phyloP scores from a whole-genome alignment of 1,284 basidiomycete genomes.

The Apiotrichum mycotoxinovorans region DNA sequence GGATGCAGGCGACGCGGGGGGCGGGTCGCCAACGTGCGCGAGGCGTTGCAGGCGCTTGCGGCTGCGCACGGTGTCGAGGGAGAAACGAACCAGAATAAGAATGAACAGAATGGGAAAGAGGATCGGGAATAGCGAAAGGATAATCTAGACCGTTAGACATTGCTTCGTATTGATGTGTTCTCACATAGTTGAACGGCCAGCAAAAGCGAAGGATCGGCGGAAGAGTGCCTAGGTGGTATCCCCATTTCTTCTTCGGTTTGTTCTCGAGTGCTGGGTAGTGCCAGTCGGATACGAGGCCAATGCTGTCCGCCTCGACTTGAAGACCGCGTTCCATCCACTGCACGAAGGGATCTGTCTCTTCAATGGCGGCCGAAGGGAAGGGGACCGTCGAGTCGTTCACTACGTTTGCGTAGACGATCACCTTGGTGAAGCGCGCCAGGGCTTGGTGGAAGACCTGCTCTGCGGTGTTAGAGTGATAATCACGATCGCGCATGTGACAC shows the following conservation, averaged over 20 bases:
- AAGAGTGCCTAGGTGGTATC: conserved; percentile 47
- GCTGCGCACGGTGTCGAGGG: conserved; percentile 34
- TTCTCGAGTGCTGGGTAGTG: conserved; percentile 6
- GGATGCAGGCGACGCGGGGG: background rate
- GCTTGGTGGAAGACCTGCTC: conserved; percentile 74
- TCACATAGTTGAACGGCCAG: conserved; percentile 71
- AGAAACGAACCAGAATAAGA: conserved; percentile 33
- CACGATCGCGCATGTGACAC: too few species aligned
- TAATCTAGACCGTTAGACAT: conserved; percentile 46
- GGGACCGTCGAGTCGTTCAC: conserved; percentile 77
- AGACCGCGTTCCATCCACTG: conserved; percentile 60
- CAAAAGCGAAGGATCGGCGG: conserved; percentile 63
- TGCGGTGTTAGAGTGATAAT: conserved; percentile 31
- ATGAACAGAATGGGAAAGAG: conserved; percentile 52
- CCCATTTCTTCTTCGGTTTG: conserved; percentile 15
- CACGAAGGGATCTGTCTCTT: conserved; percentile 64
- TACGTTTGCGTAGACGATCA: conserved; percentile 80
- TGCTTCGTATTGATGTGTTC: conserved; percentile 23
- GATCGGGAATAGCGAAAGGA: conserved; percentile 65
- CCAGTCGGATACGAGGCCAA: conserved; percentile 23
- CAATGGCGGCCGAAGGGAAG: conserved; percentile 72
- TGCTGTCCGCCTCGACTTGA: conserved; percentile 56
- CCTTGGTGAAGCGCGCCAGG: conserved; percentile 63
- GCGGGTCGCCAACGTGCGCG: conserved; percentile 10
- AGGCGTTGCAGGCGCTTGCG: conserved; percentile 33